Conservation (phyloP, 768 basidiomycete species). For the Phanerochaete sordida region DNA sequence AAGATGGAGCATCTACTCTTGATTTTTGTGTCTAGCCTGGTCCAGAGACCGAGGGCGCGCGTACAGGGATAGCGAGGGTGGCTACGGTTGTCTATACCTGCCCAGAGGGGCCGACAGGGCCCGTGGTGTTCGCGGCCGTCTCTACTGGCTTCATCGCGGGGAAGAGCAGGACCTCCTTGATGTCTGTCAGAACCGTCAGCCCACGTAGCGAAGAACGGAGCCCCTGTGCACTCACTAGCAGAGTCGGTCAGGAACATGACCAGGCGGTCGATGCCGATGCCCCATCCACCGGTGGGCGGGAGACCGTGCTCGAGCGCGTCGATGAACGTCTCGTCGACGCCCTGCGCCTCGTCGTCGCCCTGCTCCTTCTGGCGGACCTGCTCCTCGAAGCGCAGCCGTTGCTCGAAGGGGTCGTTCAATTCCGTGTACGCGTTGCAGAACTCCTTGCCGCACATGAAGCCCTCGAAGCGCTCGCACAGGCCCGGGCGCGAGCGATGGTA, state of each 20-base stretch:
- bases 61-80: background rate
- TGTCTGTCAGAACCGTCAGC: constrained; percentile 47
- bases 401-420: constrained; percentile 98
- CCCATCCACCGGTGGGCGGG: constrained; percentile 97
- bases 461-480: constrained; percentile 98
- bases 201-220: constrained; percentile 9
- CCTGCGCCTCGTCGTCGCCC: constrained; percentile 98
- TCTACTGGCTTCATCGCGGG: constrained; percentile 93
- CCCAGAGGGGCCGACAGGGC: constrained; percentile 28
- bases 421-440: constrained; percentile 99
- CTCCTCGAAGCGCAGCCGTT: constrained; percentile 93
- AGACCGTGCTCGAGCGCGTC: constrained; percentile 98
- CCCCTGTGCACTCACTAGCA: constrained; percentile 55
- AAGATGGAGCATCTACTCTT: too few species aligned
- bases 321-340: constrained; percentile 92
- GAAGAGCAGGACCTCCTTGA: constrained; percentile 96
- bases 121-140: constrained; percentile 33
- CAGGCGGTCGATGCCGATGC: constrained; percentile 90
- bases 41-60: background rate
- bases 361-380: constrained; percentile 92
- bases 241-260: constrained; percentile 99
- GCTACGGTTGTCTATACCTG: constrained; percentile 22
- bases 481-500: constrained; percentile 97
- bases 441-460: constrained; percentile 97
- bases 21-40: too few species aligned